Evolutionary conservation across 129 eudicot genomes (phyloP).

Genomic region (Cynara cardunculus): DNA sequence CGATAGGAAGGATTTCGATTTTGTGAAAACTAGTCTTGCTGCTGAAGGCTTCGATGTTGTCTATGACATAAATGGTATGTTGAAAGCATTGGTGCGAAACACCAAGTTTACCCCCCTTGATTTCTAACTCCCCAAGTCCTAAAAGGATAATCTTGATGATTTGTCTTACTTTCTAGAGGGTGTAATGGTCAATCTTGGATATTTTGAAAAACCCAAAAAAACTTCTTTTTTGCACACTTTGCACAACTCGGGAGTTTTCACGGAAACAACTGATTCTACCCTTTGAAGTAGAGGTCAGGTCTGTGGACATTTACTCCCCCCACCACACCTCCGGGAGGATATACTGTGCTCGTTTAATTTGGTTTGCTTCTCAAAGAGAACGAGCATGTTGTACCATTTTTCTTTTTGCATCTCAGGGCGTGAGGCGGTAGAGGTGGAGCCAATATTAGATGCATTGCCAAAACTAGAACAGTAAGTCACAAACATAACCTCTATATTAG

Average conservation of each 20-base stretch:
- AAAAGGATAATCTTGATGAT: background rate
- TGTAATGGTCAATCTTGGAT: background rate
- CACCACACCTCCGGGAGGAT: background rate
- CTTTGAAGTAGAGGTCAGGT: background rate
- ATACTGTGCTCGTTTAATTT: background rate
- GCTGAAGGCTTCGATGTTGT: slow-evolving; percentile 97
- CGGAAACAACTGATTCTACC: background rate
- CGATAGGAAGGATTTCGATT: slow-evolving; percentile 84
- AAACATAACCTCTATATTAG: background rate
- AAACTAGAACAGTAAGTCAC: slow-evolving; percentile 87
- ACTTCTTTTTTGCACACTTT: background rate
- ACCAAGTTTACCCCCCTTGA: slow-evolving; percentile 3
- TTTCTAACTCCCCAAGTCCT: background rate
- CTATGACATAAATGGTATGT: slow-evolving; percentile 85
- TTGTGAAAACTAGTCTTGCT: slow-evolving; percentile 75
- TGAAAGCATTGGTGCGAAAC: background rate
- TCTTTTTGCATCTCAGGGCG: slow-evolving; percentile 53
- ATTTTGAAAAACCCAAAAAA: background rate
- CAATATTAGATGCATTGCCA: slow-evolving; percentile 91
- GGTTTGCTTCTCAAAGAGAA: background rate
- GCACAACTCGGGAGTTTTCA: background rate
- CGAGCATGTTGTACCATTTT: background rate
- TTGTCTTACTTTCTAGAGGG: background rate
- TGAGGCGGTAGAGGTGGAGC: slow-evolving; percentile 92
- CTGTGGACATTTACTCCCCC: background rate